Conservation (phyloP, 495 filamentous ascomycete genomes). For the Acidiella bohemica region DNA sequence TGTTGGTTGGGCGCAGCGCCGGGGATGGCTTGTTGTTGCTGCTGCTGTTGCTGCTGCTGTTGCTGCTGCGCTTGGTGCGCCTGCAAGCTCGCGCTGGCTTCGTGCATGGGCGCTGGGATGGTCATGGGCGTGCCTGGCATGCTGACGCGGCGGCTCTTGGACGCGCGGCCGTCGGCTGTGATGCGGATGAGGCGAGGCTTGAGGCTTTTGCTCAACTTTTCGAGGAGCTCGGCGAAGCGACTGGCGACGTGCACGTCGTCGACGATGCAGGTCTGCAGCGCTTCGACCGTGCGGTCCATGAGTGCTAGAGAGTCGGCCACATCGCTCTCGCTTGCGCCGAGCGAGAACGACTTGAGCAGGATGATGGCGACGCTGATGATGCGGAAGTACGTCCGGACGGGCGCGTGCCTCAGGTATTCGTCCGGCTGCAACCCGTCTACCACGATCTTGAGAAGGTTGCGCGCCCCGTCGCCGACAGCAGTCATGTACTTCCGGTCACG, state of each 20-base stretch:
- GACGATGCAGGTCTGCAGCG: conserved; percentile 71
- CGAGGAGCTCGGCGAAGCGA: conserved; percentile 82
- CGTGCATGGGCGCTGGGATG: neutral
- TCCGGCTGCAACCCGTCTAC: conserved; percentile 69
- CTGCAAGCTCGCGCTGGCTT: neutral
- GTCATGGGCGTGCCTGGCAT: conserved; percentile 7
- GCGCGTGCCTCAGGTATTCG: conserved; percentile 79
- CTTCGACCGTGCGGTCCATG: conserved; percentile 66
- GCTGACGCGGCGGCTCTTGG: conserved; percentile 16
- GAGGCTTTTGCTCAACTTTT: conserved; percentile 36
- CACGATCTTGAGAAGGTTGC: conserved; percentile 69
- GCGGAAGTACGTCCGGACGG: conserved; percentile 85
- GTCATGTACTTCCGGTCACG: conserved; percentile 66
- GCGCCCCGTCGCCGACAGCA: conserved; percentile 76
- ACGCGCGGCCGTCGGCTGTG: conserved; percentile 18
- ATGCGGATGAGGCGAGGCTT: conserved; percentile 30
- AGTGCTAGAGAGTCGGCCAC: conserved; percentile 68
- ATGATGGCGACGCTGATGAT: conserved; percentile 94
- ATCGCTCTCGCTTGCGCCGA: conserved; percentile 81
- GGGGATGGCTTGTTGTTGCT: conserved; percentile 7
- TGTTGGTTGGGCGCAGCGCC: neutral
- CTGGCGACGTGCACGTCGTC: conserved; percentile 95
- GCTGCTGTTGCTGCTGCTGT: neutral
- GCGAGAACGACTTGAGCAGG: conserved; percentile 84
- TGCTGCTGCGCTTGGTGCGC: neutral